Conservation (phyloP, 163 green algal genomes). For the Botryococcus braunii region DNA sequence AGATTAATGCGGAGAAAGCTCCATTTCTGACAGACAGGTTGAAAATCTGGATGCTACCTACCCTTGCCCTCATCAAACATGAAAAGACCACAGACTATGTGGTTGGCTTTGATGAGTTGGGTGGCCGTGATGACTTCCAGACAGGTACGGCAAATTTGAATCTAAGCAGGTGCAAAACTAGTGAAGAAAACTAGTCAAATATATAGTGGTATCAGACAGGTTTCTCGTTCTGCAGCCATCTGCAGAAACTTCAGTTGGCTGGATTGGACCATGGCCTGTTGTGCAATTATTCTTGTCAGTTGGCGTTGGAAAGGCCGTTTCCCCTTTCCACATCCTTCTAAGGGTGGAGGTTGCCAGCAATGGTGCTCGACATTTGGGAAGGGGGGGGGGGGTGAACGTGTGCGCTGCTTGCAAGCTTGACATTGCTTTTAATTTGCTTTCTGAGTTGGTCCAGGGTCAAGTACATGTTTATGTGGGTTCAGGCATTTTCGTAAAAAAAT, state of each 20-base stretch:
- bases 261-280: conserved; percentile 5
- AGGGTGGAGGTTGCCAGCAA: no score
- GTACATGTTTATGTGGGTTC: no score
- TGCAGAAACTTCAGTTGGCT: background rate
- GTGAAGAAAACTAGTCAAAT: background rate
- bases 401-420: no score
- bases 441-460: no score
- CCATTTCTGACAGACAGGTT: conserved; percentile 89
- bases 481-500: no score
- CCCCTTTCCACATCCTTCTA: no score
- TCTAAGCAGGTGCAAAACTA: conserved; percentile 14
- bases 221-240: background rate
- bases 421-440: no score
- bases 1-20: conserved; percentile 93
- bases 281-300: background rate
- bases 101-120: conserved; percentile 88
- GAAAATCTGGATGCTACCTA: conserved; percentile 96
- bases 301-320: no score
- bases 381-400: no score
- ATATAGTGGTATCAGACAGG: background rate
- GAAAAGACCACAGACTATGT: conserved; percentile 89
- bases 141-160: conserved; percentile 51
- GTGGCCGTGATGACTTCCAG: conserved; percentile 78
- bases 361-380: no score
- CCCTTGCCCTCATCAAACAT: conserved; percentile 83